Base-by-base conservation (phyloP, 805 yeast species). In the Tetrapisispora fleetii region DNA sequence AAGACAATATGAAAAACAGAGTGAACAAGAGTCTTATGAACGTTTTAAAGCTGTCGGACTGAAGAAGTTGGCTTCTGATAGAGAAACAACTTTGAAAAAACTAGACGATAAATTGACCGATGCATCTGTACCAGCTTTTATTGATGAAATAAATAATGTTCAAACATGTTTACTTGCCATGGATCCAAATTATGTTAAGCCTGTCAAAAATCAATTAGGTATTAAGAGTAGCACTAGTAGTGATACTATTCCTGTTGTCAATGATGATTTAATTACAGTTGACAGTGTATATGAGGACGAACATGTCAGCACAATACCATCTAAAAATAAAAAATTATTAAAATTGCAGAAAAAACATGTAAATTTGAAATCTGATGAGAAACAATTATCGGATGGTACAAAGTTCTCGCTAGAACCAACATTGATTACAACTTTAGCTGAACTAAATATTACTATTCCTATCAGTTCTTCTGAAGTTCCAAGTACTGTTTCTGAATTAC, bases 61-160 rank as follows among this genome's bases (percentile, higher is more conserved):
- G 63, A 58, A 64, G 56, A 69, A 67, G 60, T 59, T 70, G 55
- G 57, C 63, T 41, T 74, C 72, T 53, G 75, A 74, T 52, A 77
- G 74, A 62, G 68, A 71, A 50, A 71, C 70, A 54, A 75, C 73
- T 61, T 72, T 75, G 64, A 74, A 74, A 68, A 78, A 73, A 58
- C 83, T 81, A 48, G 86, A 85, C 55, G 71, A 76, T 59, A 78
- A 77, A 58, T 77, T 85, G 71, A 76, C 79, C 45, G 83, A 79
- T 51, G 88, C 88, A 40, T 56, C 60, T 40, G 80, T 85, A 27
- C 95, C 96, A 18, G 97, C 96, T 19, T 88, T 84, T 68, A 77
- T 80, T 49, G 69, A 71, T 41, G 95, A 91, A 68, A 82, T 90
- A 57, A 73, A 74, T 53, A 71, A 82, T 53, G 83, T 91, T 58